phyloP scores from a whole-genome alignment of 2,329 filamentous ascomycete species.

The Diaporthe helianthi region DNA sequence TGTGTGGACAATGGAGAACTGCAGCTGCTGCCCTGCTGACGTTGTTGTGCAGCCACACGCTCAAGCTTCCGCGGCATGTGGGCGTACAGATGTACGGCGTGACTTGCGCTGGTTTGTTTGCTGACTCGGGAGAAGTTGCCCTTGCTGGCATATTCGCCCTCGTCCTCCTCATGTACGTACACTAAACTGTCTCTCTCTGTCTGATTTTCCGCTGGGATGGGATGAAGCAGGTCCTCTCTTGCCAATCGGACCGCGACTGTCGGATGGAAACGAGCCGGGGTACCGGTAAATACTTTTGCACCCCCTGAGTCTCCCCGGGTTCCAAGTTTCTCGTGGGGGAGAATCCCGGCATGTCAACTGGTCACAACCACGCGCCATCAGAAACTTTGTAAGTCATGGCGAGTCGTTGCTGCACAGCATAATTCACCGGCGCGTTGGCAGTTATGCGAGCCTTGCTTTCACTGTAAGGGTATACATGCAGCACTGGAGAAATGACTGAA shows the following conservation, averaged over 20 bases:
- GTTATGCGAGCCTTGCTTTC: neutral
- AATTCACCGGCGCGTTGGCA: neutral
- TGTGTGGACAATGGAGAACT: too few relatives aligned
- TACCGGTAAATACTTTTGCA: neutral
- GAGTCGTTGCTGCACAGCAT: slow-evolving; percentile 20
- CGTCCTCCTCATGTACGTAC: neutral
- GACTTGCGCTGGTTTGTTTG: neutral
- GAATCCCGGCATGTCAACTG: neutral
- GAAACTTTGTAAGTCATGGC: neutral
- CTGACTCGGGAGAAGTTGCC: slow-evolving; percentile 7
- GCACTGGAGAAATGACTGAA: neutral
- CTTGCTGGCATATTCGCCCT: neutral
- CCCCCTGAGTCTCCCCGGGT: neutral
- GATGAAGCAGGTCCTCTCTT: neutral
- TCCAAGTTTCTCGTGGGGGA: neutral
- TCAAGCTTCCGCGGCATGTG: slow-evolving; percentile 12
- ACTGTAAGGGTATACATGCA: neutral
- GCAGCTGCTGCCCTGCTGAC: slow-evolving; percentile 6
- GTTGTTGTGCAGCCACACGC: slow-evolving; percentile 8
- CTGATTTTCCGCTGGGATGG: neutral
- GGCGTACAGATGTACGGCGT: slow-evolving; percentile 1
- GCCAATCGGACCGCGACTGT: neutral
- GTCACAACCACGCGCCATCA: neutral
- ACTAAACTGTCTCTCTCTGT: neutral
- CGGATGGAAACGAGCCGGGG: slow-evolving; percentile 14